Base-by-base conservation (phyloP, 345 rosid species). In the Pistacia vera region DNA sequence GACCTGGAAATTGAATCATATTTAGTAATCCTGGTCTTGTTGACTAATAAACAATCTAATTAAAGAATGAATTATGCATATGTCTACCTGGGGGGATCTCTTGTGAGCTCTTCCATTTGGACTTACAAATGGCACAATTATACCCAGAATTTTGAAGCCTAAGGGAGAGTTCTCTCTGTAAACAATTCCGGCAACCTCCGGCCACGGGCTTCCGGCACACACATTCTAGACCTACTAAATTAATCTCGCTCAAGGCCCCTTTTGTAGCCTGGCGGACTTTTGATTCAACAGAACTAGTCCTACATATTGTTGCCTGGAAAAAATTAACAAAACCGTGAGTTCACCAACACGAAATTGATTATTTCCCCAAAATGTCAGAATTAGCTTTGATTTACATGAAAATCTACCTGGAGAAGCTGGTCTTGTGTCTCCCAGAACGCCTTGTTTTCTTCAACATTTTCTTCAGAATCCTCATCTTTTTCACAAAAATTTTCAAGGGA, bases 351-450 rank as follows among this genome's bases (percentile, higher is more conserved):
- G 1, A 4, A 54, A 54, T 54, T 54, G 18, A 13, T 54, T 1
- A 54, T 13, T 54, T 16, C 57, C 57, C 46, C 6, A 41, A 41
- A 54, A 14, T 13, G 18, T 13, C 57, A 54, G 16, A 54, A 16
- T 16, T 54, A 12, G 57, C 57, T 54, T 54, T 16, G 18, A 54
- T 54, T 13, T 1, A 20, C 3, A 55, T 18, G 11, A 59, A 35
- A 12, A 74, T 17, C 30, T 81, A 95, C 99, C 96, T 89, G 92
- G 10, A 95, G 89, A 74, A 90, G 89, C 64, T 89, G 84, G 57
- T 84, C 88, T 68, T 95, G 97, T 8, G 86, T 73, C 8, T 89
- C 90, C 99, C 98, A 95, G 60, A 90, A 93, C n/a, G 41, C 79
- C 70, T 20, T 91, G 59, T 57, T 85, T 76, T 85, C 92, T 78